phyloP scores from a whole-genome alignment of 169 alveolate genomes.

The Theileria parva region DNA sequence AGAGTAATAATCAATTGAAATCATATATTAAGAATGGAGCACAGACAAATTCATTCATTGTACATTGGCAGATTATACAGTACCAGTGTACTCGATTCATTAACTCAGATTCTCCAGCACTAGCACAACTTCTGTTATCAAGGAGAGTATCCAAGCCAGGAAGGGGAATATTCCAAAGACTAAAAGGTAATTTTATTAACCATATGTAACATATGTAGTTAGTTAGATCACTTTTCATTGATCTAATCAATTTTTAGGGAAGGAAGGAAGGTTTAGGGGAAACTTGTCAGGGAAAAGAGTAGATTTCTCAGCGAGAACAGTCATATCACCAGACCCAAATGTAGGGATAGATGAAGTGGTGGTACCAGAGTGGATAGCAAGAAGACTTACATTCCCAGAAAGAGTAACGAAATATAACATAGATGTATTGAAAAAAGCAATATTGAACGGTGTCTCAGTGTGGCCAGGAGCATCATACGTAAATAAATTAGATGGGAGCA shows the following conservation, averaged over 20 bases:
- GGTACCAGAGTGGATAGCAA: constrained; percentile 96
- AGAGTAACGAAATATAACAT: constrained; percentile 89
- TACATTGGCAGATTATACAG: constrained; percentile 87
- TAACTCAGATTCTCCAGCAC: constrained; percentile 92
- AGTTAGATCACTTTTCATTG: constrained; percentile 63
- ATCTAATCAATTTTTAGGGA: constrained; percentile 31
- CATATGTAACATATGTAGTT: no score
- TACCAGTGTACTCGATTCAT: constrained; percentile 87
- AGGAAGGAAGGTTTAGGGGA: constrained; percentile 98
- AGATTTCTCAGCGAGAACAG: constrained; percentile 99
- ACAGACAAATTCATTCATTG: constrained; percentile 82
- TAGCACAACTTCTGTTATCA: constrained; percentile 81
- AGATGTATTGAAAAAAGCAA: constrained; percentile 84
- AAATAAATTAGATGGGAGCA: constrained; percentile 75
- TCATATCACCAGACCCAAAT: constrained; percentile 99
- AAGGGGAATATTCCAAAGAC: constrained; percentile 80
- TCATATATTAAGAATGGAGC: constrained; percentile 84
- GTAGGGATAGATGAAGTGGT: constrained; percentile 95
- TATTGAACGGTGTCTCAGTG: constrained; percentile 88
- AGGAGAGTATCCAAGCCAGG: constrained; percentile 79
- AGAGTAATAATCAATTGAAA: constrained; percentile 77
- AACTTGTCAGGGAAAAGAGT: constrained; percentile 98
- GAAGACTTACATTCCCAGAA: constrained; percentile 95
- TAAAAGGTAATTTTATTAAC: constrained; percentile 58
- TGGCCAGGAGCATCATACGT: constrained; percentile 98